Base-by-base conservation (phyloP, 2,329 filamentous ascomycete species). In the Trichoderma pleuroti region DNA sequence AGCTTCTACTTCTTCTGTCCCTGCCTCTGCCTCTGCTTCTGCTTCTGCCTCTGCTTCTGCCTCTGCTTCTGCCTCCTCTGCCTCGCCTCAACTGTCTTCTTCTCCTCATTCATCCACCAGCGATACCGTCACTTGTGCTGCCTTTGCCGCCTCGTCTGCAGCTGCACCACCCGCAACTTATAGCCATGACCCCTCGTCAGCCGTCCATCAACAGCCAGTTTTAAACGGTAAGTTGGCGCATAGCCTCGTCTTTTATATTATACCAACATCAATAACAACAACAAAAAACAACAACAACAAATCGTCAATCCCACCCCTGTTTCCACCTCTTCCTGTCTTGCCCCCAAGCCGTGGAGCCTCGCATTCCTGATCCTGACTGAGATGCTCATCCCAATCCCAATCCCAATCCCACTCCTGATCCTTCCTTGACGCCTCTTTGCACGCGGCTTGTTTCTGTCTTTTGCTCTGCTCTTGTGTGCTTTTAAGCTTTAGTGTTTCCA, bases 341-440 rank as follows among this genome's bases (percentile, higher is more conserved):
- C 46, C 30, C 62, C 28, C 30, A 21, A 30, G 28, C 26, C 39
- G 28, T 28, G 18, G 64, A n/a, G 56, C 30, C 30, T 60, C 39
- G 56, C 65, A 68, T 68, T 68, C 52, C 65, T 46, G n/a, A 18
- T 59, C 54, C 54, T 46, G 21, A 60, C 54, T 46, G 21, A 60
- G 16, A 46, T 49, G 28, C 54, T 46, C 7, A 46, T 66, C 46
- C 63, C 26, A 7, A 46, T 59, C 56, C 65, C n/a, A 16, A 62
- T 66, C 52, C 65, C 42, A 42, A 42, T 42, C 39, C 39, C 39
- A n/a, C 39, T n/a, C 39, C 39, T 42, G 18, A 42, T 52, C 65
- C 28, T 52, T 26, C 63, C 16, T 42, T 34, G 46, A n/a, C 30
- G n/a, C 63, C 34, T 12, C 24, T 36, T 34, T 14, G 9, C 46